A percentile compares a stretch with the other conserved stretches of the same genome.
These are phyloP conservation scores for Hibiscus syriacus DNA, from an alignment of 345 rosid species.

Conservation along the genomic window DNA sequence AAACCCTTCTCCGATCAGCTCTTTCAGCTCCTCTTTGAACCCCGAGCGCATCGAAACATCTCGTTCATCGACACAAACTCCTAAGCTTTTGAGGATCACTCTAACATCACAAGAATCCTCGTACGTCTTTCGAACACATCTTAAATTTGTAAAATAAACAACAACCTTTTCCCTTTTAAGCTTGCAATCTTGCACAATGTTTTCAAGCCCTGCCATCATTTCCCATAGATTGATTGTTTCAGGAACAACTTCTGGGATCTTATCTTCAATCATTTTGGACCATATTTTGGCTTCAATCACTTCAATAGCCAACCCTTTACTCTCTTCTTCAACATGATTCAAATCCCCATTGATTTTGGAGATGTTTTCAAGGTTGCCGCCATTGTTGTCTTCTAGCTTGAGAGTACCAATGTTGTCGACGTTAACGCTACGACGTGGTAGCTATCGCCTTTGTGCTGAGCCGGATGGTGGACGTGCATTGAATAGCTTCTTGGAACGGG, in stretches of 20 bases:
- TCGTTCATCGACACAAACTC: constrained; percentile 58
- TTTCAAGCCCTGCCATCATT: constrained; percentile 87
- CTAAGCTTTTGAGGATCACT: constrained; percentile 45
- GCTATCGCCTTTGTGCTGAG: constrained; percentile 49
- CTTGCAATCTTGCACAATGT: constrained; percentile 19
- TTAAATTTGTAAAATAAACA: constrained; percentile 68
- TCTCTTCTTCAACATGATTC: constrained; percentile 10
- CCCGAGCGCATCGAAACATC: constrained; percentile 90
- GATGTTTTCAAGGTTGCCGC: background rate
- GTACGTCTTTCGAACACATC: constrained; percentile 86
- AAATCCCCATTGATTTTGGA: constrained; percentile 17
- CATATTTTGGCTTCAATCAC: constrained; percentile 72
- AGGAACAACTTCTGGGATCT: constrained; percentile 53
- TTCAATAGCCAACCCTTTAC: constrained; percentile 30
- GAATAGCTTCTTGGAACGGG: constrained; percentile 65
- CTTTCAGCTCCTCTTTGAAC: constrained; percentile 66
- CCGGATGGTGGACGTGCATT: constrained; percentile 56
- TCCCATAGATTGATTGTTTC: constrained; percentile 92
- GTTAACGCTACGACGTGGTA: constrained; percentile 67
- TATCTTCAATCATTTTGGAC: constrained; percentile 75
- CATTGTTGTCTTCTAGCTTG: constrained; percentile 25
- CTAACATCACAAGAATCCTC: constrained; percentile 72
- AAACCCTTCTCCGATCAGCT: constrained; percentile 34
- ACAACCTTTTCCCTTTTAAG: constrained; percentile 37
- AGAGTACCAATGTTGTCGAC: constrained; percentile 73